phyloP scores from a whole-genome alignment of 1,139 yeast species.

The Yamadazyma aaseri region DNA sequence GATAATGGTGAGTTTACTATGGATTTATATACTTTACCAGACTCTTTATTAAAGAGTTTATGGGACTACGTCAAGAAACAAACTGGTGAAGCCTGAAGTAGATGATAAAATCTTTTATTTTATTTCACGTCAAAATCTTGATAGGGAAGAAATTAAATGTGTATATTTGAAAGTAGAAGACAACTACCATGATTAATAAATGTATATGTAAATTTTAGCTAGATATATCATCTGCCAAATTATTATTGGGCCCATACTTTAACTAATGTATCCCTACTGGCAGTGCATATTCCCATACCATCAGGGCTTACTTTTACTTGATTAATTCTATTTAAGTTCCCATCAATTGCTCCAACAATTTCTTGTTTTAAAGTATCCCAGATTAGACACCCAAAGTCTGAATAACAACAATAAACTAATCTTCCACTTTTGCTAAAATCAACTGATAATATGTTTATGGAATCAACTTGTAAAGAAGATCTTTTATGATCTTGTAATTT shows the following conservation, averaged over 20 bases:
- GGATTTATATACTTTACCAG: conserved; percentile 94
- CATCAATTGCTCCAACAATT: conserved; percentile 56
- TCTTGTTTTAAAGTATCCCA: conserved; percentile 77
- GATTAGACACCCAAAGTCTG: conserved; percentile 70
- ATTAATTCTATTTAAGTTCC: conserved; percentile 58
- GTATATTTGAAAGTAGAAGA: conserved; percentile 5
- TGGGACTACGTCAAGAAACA: conserved; percentile 91
- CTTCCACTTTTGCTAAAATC: conserved; percentile 80
- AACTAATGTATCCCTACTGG: conserved; percentile 69
- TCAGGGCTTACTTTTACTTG: conserved; percentile 69
- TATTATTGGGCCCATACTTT: conserved; percentile 50
- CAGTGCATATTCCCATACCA: conserved; percentile 71
- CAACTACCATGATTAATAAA: conserved; percentile 5
- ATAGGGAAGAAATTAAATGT: neutral
- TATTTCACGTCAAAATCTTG: neutral
- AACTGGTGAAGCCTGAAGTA: conserved; percentile 34
- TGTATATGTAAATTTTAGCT: conserved; percentile 4
- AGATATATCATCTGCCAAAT: neutral
- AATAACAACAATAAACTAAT: conserved; percentile 69
- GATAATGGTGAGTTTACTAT: conserved; percentile 97
- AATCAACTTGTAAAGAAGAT: conserved; percentile 14
- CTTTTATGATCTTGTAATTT: conserved; percentile 12
- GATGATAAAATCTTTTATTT: neutral
- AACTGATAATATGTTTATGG: conserved; percentile 51
- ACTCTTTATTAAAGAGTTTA: conserved; percentile 82